Conservation (phyloP, 1,284 basidiomycete species). For the Puccinia hordei region DNA sequence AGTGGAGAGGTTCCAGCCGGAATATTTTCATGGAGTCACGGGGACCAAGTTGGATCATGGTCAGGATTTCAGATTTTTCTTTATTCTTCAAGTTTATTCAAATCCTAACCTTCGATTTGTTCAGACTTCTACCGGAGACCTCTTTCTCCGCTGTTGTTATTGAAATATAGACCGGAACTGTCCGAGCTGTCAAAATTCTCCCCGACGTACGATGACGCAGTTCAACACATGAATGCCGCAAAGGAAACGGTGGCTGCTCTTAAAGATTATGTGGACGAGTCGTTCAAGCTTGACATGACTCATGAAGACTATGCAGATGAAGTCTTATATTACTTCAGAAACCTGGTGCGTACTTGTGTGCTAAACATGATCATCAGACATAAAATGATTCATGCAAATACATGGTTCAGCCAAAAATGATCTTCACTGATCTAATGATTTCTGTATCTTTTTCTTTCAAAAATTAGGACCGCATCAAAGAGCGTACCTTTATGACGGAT, state of each 20-base stretch:
- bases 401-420: not conserved
- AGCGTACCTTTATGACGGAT: not conserved
- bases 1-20: not conserved
- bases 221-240: not conserved
- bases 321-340: not conserved
- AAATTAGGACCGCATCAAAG: not conserved
- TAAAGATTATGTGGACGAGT: not conserved
- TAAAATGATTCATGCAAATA: not conserved
- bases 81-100: not conserved
- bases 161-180: not conserved
- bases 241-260: not conserved
- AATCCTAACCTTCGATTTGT: not conserved
- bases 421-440: not conserved
- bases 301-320: not conserved
- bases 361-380: not conserved
- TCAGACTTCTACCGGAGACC: not conserved
- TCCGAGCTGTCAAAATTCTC: not conserved
- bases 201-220: not conserved
- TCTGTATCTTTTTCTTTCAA: not conserved
- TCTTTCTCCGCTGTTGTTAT: not conserved
- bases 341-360: not conserved
- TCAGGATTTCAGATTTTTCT: not conserved
- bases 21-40: not conserved
- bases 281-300: not conserved
- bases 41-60: not conserved